These are phyloP conservation scores for Purshia tridentata DNA, from an alignment of 306 rosid genomes.

Conservation along the genomic window DNA sequence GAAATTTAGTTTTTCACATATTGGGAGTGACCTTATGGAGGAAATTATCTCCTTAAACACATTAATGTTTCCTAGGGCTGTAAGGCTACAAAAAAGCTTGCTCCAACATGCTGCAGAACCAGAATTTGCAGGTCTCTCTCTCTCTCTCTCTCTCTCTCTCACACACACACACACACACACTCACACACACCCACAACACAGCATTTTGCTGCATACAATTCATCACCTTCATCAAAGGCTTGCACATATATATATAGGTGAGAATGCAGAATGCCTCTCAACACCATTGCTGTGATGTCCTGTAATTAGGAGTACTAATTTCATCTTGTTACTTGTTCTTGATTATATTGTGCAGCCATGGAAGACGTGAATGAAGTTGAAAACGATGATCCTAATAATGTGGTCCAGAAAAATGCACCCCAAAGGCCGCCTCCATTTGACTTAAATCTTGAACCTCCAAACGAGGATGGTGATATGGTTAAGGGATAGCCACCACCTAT, in stretches of 20 bases:
- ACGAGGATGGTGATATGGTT: neutral
- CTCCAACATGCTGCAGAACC: neutral
- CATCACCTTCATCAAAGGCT: no score
- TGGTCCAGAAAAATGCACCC: neutral
- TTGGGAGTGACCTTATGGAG: neutral
- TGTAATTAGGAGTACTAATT: neutral
- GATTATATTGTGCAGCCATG: neutral
- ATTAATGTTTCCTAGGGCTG: slow-evolving; percentile 35
- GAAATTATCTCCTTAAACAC: slow-evolving; percentile 23
- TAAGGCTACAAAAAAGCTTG: slow-evolving; percentile 24
- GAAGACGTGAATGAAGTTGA: neutral
- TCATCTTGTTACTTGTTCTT: neutral
- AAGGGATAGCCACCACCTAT: no score
- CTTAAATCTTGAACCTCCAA: slow-evolving; percentile 13
- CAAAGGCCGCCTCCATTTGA: slow-evolving; percentile 10
- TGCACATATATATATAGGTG: no score
- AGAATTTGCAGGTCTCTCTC: slow-evolving; percentile 14
- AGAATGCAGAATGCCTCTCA: no score
- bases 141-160: neutral
- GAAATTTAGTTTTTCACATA: slow-evolving; percentile 19
- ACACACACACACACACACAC: no score
- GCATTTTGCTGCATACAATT: no score
- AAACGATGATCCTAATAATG: neutral
- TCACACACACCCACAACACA: no score
- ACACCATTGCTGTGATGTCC: no score